A percentile compares a stretch with the other conserved stretches of the same genome.
Conservation (phyloP, 2,329 filamentous ascomycete genomes). For the Fusarium haematococcum region DNA sequence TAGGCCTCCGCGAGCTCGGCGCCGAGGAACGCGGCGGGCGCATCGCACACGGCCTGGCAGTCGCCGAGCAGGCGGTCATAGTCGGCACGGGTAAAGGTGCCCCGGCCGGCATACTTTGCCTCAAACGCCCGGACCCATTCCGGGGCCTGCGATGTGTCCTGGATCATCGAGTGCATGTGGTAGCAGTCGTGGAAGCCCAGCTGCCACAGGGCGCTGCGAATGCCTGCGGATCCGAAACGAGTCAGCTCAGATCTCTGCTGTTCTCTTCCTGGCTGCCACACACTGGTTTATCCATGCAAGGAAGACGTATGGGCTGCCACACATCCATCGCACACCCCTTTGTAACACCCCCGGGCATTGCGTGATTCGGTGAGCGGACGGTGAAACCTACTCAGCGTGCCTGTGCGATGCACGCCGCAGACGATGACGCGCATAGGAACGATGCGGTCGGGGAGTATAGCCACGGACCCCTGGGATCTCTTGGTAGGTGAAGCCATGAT, state of each 20-base stretch:
- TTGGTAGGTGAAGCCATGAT: constrained; percentile 25
- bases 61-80: constrained; percentile 60
- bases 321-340: not conserved
- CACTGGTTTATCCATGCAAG: not conserved
- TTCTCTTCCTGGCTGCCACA: not conserved
- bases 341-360: not conserved
- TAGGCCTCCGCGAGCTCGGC: constrained; percentile 50
- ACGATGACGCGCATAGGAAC: constrained; percentile 56
- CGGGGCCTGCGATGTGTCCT: constrained; percentile 40
- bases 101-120: constrained; percentile 48
- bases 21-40: constrained; percentile 66
- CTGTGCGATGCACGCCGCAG: constrained; percentile 54
- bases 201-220: constrained; percentile 49
- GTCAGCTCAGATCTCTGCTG: constrained; percentile 17
- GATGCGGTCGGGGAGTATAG: constrained; percentile 42
- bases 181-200: constrained; percentile 53
- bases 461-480: constrained; percentile 17
- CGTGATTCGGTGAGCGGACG: constrained; percentile 6
- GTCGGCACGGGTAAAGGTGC: constrained; percentile 51
- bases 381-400: constrained; percentile 50
- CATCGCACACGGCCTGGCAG: constrained; percentile 64
- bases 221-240: constrained; percentile 40
- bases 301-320: not conserved
- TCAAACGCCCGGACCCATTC: constrained; percentile 50
- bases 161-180: constrained; percentile 50